Percentiles rank a stretch among this genome's conserved stretches.
Conservation (phyloP, 2,329 filamentous ascomycete species). For the Periglandula ipomoeae region DNA sequence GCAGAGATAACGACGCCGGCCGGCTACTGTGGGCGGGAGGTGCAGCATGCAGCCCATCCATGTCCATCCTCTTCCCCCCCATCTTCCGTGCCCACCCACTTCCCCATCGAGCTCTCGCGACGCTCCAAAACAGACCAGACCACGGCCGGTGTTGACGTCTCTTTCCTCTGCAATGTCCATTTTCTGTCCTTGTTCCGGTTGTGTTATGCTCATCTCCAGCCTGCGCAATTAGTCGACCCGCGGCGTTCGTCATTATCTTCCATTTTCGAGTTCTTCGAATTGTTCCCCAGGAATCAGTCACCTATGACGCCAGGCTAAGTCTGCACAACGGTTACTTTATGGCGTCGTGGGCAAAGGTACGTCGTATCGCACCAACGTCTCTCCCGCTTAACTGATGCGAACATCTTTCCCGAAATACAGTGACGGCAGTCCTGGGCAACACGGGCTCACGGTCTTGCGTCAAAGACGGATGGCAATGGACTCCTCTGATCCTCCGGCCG, state of each 20-base stretch:
- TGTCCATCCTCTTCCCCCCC: not conserved
- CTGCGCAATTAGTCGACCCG: not conserved
- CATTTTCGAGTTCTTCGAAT: not conserved
- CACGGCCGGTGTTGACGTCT: not conserved
- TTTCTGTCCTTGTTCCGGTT: not conserved
- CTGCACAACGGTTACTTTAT: slow-evolving; percentile 2
- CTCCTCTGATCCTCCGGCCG: slow-evolving; percentile 11
- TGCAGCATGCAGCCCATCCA: not conserved
- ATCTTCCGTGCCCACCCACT: not conserved
- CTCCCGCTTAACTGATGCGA: not conserved
- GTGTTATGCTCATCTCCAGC: not conserved
- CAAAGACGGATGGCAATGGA: slow-evolving; percentile 13
- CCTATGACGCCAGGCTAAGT: slow-evolving; percentile 2
- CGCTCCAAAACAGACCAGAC: not conserved
- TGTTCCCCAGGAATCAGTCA: not conserved
- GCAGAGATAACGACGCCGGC: too few species aligned
- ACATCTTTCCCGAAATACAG: not conserved
- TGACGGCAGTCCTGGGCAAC: slow-evolving; percentile 8
- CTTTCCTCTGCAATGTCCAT: not conserved
- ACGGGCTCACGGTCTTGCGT: slow-evolving; percentile 9
- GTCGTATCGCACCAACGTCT: not conserved
- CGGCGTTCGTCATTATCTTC: not conserved
- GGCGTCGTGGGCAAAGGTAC: slow-evolving; percentile 2
- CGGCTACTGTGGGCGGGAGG: too few species aligned
- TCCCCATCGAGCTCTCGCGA: not conserved